Conservation (phyloP, 2,329 filamentous ascomycete species). For the Xylariaceae sp. region DNA sequence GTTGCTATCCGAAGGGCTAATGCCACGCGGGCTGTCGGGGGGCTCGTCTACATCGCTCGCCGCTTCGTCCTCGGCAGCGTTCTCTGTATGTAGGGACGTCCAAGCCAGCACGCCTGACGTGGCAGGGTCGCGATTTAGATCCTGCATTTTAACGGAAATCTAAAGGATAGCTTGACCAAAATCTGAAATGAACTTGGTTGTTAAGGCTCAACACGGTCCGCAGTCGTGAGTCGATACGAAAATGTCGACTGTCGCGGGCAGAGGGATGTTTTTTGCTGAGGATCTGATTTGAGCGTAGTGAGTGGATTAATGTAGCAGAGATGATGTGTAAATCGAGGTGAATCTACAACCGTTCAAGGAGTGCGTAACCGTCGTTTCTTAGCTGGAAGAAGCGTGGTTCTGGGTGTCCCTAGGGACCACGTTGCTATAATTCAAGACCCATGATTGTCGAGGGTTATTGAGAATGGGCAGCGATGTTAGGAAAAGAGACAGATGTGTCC, state of each 20-base stretch:
- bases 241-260: not conserved
- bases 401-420: constrained; percentile 41
- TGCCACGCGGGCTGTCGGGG: constrained; percentile 57
- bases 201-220: no score
- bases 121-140: constrained; percentile 35
- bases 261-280: no score
- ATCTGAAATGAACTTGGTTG: no score
- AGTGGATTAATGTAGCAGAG: not conserved
- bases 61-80: constrained; percentile 57
- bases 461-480: not conserved
- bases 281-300: constrained; percentile 1
- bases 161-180: not conserved
- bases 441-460: constrained; percentile 19
- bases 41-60: constrained; percentile 83
- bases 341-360: constrained; percentile 2
- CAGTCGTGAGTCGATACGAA: not conserved
- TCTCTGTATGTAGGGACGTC: constrained; percentile 44
- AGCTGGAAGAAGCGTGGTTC: constrained; percentile 26
- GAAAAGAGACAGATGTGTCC: no score
- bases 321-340: no score
- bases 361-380: constrained; percentile 25
- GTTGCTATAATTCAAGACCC: constrained; percentile 37
- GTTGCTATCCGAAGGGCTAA: constrained; percentile 31
- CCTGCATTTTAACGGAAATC: constrained; percentile 34
- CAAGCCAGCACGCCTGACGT: constrained; percentile 45